Conservation (phyloP, 73 alveolate species). For the Paramecium pentaurelia region DNA sequence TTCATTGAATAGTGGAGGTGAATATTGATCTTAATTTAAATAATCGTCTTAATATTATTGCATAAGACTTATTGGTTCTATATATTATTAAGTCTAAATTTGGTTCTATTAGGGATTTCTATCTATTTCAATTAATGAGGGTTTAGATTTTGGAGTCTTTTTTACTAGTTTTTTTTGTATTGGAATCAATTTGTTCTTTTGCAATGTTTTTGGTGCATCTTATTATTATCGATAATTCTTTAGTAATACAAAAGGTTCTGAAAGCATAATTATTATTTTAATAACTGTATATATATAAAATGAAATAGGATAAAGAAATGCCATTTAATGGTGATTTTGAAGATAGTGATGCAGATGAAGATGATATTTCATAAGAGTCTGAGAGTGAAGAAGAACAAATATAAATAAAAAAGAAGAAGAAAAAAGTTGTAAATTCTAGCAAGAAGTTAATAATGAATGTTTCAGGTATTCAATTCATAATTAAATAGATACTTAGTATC, state of each 20-base stretch:
- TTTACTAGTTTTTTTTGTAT: background rate
- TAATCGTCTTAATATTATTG: background rate
- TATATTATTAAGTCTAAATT: background rate
- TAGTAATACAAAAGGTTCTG: background rate
- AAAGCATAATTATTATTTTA: background rate
- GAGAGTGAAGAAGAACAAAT: conserved; percentile 20
- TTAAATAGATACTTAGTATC: conserved; percentile 56
- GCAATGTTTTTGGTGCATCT: background rate
- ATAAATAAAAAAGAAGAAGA: background rate
- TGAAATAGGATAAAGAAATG: background rate
- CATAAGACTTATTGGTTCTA: background rate
- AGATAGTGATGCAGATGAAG: conserved; percentile 14
- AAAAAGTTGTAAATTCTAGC: background rate
- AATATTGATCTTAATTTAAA: background rate
- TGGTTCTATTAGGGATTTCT: background rate
- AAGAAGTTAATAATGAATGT: conserved; percentile 30
- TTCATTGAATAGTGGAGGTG: background rate
- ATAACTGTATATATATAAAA: background rate
- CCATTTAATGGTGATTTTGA: conserved; percentile 30
- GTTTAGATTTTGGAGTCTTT: background rate
- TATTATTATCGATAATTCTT: background rate
- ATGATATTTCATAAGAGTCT: background rate
- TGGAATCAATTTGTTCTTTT: background rate
- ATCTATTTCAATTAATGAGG: background rate
- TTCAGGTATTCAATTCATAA: background rate